These are phyloP conservation scores for Borovskyia barvae DNA, from an alignment of 208 protist species.

Conservation along the genomic window DNA sequence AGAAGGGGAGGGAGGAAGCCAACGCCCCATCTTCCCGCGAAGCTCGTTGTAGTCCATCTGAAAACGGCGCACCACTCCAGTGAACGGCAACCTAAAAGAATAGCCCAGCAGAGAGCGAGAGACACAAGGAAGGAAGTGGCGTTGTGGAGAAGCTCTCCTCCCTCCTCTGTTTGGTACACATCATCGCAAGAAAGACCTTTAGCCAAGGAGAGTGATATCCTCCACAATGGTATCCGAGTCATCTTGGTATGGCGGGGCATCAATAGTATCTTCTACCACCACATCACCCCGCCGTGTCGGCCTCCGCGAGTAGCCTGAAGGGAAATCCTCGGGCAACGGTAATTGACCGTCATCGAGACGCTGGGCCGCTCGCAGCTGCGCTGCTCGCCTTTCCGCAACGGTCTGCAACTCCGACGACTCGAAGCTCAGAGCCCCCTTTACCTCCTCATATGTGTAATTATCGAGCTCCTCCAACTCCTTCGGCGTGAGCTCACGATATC, in stretches of 20 bases:
- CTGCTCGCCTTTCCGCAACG: conserved; percentile 36
- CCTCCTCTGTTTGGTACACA: too few relatives aligned
- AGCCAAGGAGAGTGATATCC: conserved; percentile 36
- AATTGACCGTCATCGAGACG: conserved; percentile 20
- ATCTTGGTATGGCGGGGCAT: not conserved
- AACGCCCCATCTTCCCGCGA: too few relatives aligned
- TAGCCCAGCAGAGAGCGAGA: too few relatives aligned
- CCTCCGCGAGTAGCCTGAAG: not conserved
- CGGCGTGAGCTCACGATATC: conserved; percentile 76
- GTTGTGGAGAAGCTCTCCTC: too few relatives aligned
- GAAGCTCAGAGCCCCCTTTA: conserved; percentile 71
- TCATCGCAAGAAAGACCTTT: too few relatives aligned
- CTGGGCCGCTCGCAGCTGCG: conserved; percentile 12
- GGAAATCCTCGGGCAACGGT: conserved; percentile 38
- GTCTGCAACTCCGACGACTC: conserved; percentile 60
- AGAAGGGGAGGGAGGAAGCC: too few relatives aligned
- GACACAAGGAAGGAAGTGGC: too few relatives aligned
- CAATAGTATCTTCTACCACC: not conserved
- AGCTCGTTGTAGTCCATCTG: too few relatives aligned
- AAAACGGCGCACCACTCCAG: too few relatives aligned
- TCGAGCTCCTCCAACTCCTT: conserved; percentile 86
- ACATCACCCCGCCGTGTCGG: not conserved
- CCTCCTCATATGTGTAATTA: conserved; percentile 84
- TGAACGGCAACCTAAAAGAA: too few relatives aligned
- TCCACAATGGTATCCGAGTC: conserved; percentile 40